Conservation (phyloP, 805 yeast species). For the Yamadazyma endophytica region DNA sequence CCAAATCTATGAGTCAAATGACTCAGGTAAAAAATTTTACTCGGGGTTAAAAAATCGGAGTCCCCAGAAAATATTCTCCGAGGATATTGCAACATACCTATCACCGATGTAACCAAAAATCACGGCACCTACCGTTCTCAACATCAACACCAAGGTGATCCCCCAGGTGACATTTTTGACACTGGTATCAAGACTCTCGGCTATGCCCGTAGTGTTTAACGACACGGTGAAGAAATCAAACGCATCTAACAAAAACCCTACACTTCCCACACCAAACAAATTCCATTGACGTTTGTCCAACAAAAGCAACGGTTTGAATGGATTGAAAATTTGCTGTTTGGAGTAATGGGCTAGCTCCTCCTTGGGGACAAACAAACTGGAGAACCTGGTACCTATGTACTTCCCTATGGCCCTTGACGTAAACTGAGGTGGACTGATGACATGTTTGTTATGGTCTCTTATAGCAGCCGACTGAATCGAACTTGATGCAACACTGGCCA, state of each 20-base stretch:
- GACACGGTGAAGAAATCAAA: slow-evolving; percentile 60
- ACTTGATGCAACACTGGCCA: neutral
- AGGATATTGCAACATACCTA: too few relatives aligned
- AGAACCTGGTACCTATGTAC: slow-evolving; percentile 43
- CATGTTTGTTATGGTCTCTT: slow-evolving; percentile 17
- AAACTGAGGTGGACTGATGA: slow-evolving; percentile 21
- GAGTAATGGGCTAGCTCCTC: slow-evolving; percentile 33
- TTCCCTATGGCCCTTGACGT: slow-evolving; percentile 8
- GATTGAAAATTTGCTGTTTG: slow-evolving; percentile 49
- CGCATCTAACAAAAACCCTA: slow-evolving; percentile 65
- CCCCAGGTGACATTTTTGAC: slow-evolving; percentile 61
- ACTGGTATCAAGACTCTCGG: slow-evolving; percentile 30
- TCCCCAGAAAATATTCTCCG: too few relatives aligned
- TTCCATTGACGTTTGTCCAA: slow-evolving; percentile 55
- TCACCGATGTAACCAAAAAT: slow-evolving; percentile 60
- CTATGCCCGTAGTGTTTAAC: slow-evolving; percentile 45
- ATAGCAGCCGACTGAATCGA: slow-evolving; percentile 10
- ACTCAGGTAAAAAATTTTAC: neutral
- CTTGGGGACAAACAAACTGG: slow-evolving; percentile 46
- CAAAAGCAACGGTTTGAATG: slow-evolving; percentile 51
- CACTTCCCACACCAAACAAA: slow-evolving; percentile 49
- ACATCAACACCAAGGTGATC: slow-evolving; percentile 63
- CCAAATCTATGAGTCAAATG: slow-evolving; percentile 1
- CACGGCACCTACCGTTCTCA: slow-evolving; percentile 63
- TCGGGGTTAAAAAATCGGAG: too few relatives aligned